Evolutionary conservation across 208 protist species (phyloP), one percentile per base, ranked within the genome.

Genomic region (Trypanosoma cruzi): DNA sequence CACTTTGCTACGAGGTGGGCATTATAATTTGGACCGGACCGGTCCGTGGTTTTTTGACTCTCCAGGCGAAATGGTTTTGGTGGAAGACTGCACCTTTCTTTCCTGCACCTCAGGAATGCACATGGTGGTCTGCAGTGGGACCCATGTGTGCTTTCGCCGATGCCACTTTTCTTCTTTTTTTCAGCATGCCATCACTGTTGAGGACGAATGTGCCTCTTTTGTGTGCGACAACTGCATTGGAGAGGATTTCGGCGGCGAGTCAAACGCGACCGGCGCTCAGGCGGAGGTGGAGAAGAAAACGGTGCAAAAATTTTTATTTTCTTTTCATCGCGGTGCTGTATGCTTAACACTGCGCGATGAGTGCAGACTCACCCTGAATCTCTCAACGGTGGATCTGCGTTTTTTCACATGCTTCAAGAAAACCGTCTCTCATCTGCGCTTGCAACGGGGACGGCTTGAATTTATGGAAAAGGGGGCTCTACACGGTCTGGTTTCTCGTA

Each of bases 31-130:
- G 16, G 72, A 81, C 56, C 32, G 76, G 20, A 71, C 64, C 18
- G 85, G 82, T 10, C 61, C 79, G 29, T 44, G 80, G 20, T 86
- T 86, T 36, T 75, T 93, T 66, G 73, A 90, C 42, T 60, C 54
- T 1, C 65, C 72, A 7, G 70, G 44, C 26, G 68, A 84, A 53
- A 28, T 93, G 54, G 28, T 90, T 24, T 28, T 81, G 6, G 65
- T 90, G 18, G 78, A 87, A 40, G 58, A 66, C 44, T 93, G 87
- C 62, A 67, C 48, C 14, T 90, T 93, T 73, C 40, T 64, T 37
- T 52, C 68, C 1, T 3, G 11, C 16, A 0, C 16, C 24, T n/a
- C 24, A 7, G 34, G 36, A 7, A 16, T 29, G 4, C 26, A 62
- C 4, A 64, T 88, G 6, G 66, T 88, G 13, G 69, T 88, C 2